Conservation (phyloP, 805 yeast genomes). For the Ogataea trehalophila region DNA sequence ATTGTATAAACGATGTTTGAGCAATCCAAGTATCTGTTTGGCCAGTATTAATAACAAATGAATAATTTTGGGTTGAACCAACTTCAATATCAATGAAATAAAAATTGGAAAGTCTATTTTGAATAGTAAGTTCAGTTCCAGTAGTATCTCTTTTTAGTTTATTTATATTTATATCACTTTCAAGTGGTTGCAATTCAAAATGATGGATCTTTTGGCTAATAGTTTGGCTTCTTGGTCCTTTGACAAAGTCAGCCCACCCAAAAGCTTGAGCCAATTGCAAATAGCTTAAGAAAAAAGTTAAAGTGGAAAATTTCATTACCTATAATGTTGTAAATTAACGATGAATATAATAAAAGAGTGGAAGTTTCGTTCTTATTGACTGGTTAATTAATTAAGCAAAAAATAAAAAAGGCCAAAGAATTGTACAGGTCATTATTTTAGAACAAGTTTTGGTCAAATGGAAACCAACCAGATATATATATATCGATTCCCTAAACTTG, state of each 20-base stretch:
- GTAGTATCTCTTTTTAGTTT: slow-evolving; percentile 10
- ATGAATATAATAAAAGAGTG: not conserved
- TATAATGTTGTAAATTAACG: not conserved
- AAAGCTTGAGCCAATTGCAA: not conserved
- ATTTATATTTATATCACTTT: not conserved
- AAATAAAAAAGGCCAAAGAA: too few relatives aligned
- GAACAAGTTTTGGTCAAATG: too few relatives aligned
- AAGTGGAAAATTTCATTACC: not conserved
- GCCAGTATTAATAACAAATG: slow-evolving; percentile 28
- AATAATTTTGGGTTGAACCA: slow-evolving; percentile 23
- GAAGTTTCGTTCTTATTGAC: too few relatives aligned
- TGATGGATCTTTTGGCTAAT: not conserved
- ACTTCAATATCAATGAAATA: slow-evolving; percentile 16
- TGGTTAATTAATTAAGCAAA: too few relatives aligned
- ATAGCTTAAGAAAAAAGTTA: not conserved
- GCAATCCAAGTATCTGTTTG: slow-evolving; percentile 29
- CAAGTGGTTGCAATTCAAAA: not conserved
- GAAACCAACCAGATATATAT: too few relatives aligned
- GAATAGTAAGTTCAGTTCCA: slow-evolving; percentile 11
- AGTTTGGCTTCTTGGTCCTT: not conserved
- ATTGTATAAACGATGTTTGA: slow-evolving; percentile 6
- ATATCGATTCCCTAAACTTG: too few relatives aligned
- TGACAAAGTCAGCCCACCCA: not conserved
- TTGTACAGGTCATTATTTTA: too few relatives aligned
- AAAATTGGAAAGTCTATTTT: slow-evolving; percentile 16